These are phyloP conservation scores for Suillus placidus DNA, from an alignment of 768 basidiomycete genomes.

Conservation along the genomic window DNA sequence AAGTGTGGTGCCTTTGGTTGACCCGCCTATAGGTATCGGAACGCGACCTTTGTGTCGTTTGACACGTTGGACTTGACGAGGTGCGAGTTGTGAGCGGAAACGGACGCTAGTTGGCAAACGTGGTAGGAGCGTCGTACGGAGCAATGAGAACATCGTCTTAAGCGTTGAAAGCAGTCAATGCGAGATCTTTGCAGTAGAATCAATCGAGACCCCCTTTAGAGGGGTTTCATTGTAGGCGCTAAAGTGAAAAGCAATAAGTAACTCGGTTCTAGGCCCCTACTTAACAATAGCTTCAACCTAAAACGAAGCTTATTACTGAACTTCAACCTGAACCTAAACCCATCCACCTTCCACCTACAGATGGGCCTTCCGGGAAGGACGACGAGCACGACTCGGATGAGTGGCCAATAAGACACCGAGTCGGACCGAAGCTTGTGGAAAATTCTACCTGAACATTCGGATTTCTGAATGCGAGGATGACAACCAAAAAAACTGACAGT, in stretches of 20 bases:
- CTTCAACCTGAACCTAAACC: no score
- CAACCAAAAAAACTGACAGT: background rate
- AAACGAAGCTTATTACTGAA: no score
- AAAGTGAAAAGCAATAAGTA: background rate
- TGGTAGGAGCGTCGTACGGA: background rate
- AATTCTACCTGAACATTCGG: background rate
- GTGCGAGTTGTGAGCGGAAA: conserved; percentile 70
- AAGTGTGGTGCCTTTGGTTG: conserved; percentile 90
- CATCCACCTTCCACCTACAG: no score
- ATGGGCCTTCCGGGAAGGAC: no score
- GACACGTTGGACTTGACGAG: conserved; percentile 78
- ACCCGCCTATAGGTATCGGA: conserved; percentile 86
- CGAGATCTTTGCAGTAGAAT: background rate
- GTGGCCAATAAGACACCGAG: background rate
- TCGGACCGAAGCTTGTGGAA: background rate
- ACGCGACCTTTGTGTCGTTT: conserved; percentile 91
- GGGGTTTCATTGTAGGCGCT: background rate
- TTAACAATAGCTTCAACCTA: no score
- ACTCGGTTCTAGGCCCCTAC: no score
- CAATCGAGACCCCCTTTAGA: background rate
- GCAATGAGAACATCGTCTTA: background rate
- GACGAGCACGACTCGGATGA: no score
- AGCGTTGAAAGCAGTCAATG: background rate
- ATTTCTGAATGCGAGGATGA: background rate
- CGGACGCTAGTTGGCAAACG: conserved; percentile 20